Base-by-base conservation (phyloP, 768 basidiomycete species). In the Cystofilobasidium bisporidii region DNA sequence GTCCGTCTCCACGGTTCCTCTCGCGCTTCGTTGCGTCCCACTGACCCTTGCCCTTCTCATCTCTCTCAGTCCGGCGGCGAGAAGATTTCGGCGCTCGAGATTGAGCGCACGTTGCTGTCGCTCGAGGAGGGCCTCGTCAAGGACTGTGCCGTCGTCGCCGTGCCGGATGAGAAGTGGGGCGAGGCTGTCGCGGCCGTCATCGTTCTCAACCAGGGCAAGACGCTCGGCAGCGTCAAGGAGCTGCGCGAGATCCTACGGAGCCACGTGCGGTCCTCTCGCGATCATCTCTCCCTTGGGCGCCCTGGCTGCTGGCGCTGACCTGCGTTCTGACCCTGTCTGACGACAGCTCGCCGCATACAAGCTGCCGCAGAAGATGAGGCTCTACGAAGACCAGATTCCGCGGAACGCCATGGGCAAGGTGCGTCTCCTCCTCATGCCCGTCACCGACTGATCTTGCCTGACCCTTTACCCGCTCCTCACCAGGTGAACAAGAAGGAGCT, bases 1-100 rank as follows among this genome's bases (percentile, higher is more conserved):
- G 64, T 65, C 5, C 11, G 56, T 58, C 9, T 8, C 17, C 28
- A 15, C 4, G 14, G 14, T 8, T 20, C 33, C 14, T 40, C 40
- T 28, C 26, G 17, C 30, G 5, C 10, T 40, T 28, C 8, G 6
- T 28, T 24, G 24, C 10, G 33, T 30, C 11, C 48, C 4, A 24
- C 33, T 33, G 22, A 36, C 24, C 18, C n/a, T 26, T 33, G n/a
- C 8, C 60, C 33, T 43, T 14, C 11, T 41, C 18, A 26, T 26
- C n/a, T 20, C 24, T 14, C 14, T 30, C 72, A 75, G 70, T 71
- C 71, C 15, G 75, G 75, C 3, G 75, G 75, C 32, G 75, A 76
- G 55, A 76, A 76, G 60, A 63, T 76, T 30, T 73, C 72, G 24
- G 75, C 75, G 4, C 60, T 76, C 17, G 74, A 75, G 50, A 70